These are phyloP conservation scores for Umbelopsis sp. DNA, from an alignment of 192 early-diverging fungal species.

Conservation along the genomic window DNA sequence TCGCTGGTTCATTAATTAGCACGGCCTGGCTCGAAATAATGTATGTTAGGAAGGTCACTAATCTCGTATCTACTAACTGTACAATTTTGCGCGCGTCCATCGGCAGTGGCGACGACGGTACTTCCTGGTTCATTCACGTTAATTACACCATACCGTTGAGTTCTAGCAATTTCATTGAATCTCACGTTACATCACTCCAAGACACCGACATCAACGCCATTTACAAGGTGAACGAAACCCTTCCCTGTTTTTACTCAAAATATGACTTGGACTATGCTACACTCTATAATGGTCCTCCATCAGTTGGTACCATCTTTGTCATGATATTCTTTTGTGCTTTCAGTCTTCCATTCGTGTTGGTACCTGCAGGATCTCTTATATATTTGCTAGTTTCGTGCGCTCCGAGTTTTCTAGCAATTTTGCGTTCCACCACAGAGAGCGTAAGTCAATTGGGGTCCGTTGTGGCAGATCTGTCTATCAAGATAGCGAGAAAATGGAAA, in stretches of 20 bases:
- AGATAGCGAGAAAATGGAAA: neutral
- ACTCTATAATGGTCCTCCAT: neutral
- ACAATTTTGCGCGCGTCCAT: too few species aligned
- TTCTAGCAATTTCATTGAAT: too few species aligned
- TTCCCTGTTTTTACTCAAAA: neutral
- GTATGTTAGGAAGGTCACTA: neutral
- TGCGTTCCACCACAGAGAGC: too few species aligned
- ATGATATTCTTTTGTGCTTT: neutral
- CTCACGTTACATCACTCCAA: neutral
- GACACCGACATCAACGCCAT: neutral
- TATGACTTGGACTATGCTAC: neutral
- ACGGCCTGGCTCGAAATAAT: too few species aligned
- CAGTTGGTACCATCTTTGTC: neutral
- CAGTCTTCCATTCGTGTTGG: neutral
- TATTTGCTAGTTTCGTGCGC: neutral
- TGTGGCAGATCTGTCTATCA: too few species aligned
- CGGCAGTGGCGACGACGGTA: too few species aligned
- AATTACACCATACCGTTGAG: neutral
- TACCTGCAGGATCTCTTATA: neutral
- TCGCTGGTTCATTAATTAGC: too few species aligned
- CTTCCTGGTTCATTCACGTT: neutral
- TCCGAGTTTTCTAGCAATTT: neutral
- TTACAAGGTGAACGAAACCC: neutral
- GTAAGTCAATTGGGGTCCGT: too few species aligned
- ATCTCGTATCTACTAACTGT: neutral